These are phyloP conservation scores for Aureobasidium sp. DNA, from an alignment of 2,329 filamentous ascomycete species.

Conservation along the genomic window DNA sequence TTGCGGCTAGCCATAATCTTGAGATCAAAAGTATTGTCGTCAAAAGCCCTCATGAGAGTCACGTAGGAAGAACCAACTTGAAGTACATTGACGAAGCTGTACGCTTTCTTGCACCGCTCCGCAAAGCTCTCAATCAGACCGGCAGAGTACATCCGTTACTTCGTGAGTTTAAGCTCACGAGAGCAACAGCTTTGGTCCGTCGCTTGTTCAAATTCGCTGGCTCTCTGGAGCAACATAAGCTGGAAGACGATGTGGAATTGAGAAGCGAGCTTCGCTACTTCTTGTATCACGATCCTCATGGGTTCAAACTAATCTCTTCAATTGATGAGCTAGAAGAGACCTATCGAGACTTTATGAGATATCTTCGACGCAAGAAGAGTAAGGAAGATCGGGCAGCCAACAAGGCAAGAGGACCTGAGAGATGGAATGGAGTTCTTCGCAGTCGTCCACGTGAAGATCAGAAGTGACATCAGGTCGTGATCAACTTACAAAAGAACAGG, in stretches of 20 bases:
- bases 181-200: background rate
- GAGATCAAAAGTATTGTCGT: background rate
- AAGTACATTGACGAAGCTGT: background rate
- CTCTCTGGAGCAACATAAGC: background rate
- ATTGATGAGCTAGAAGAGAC: background rate
- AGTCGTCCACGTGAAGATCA: background rate
- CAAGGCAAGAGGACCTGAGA: background rate
- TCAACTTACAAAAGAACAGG: too few species aligned
- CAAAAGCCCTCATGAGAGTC: background rate
- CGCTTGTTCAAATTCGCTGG: background rate
- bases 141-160: background rate
- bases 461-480: too few species aligned
- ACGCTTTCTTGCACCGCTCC: background rate
- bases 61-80: fast-evolving
- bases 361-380: background rate
- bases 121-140: background rate
- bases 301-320: background rate
- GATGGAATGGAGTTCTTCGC: background rate
- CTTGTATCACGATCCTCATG: background rate
- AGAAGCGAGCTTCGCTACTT: background rate
- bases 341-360: too few species aligned
- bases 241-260: too few species aligned
- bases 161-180: background rate
- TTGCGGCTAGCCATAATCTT: background rate
- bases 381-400: background rate